Conservation (phyloP, 2,329 filamentous ascomycete species). For the Dactylellina leptospora region DNA sequence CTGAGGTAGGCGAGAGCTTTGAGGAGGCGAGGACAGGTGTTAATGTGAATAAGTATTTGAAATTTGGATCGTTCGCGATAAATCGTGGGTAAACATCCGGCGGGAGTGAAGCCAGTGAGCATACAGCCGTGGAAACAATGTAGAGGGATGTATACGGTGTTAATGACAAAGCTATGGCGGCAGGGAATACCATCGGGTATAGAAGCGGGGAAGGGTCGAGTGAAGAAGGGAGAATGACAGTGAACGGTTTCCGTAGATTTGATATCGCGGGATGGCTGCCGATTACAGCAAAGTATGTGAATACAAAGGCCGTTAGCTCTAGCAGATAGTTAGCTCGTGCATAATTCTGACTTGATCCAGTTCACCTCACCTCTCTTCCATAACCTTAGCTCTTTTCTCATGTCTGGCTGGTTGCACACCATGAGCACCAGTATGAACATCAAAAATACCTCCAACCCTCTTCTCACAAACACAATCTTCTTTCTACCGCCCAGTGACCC, state of each 20-base stretch:
- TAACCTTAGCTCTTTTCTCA: slow-evolving; percentile 54
- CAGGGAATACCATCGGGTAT: slow-evolving; percentile 56
- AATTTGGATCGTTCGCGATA: slow-evolving; percentile 54
- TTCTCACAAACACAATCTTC: slow-evolving; percentile 56
- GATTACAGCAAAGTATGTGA: slow-evolving; percentile 42
- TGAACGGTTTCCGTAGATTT: slow-evolving; percentile 45
- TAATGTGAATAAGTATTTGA: slow-evolving; percentile 56
- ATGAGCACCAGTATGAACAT: slow-evolving; percentile 55
- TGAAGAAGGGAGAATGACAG: slow-evolving; percentile 55
- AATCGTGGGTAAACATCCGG: slow-evolving; percentile 51
- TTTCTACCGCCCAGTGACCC: slow-evolving; percentile 51
- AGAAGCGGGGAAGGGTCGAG: slow-evolving; percentile 57
- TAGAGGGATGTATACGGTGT: slow-evolving; percentile 55
- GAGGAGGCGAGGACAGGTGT: slow-evolving; percentile 53
- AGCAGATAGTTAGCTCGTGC: slow-evolving; percentile 10
- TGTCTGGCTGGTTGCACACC: slow-evolving; percentile 52
- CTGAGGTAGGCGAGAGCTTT: slow-evolving; percentile 8
- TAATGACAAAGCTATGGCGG: slow-evolving; percentile 55
- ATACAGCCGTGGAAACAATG: slow-evolving; percentile 54
- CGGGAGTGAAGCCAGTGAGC: slow-evolving; percentile 56
- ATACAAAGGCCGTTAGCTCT: slow-evolving; percentile 35
- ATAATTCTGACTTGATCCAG: slow-evolving; percentile 36
- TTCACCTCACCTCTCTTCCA: slow-evolving; percentile 55
- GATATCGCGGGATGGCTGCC: slow-evolving; percentile 42
- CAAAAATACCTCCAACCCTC: slow-evolving; percentile 55